Evolutionary conservation across 306 rosid genomes (phyloP), one percentile per base, ranked within the genome.

Genomic region (Echinosophora koreensis): DNA sequence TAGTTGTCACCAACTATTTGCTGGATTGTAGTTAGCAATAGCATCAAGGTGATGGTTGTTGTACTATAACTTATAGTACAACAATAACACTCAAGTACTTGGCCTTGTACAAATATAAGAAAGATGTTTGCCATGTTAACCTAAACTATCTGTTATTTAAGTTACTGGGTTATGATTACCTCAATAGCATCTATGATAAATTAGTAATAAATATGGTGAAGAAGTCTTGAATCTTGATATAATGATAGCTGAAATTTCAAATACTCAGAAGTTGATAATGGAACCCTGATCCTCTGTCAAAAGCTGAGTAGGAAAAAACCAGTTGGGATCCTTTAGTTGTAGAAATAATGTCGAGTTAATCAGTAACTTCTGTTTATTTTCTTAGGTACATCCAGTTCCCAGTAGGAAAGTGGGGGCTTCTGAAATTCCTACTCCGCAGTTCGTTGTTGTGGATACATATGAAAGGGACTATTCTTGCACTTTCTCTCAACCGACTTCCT

Each of bases 401-500:
- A 85, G 81, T 85, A 88, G 83, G 92, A 94, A 86, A 73, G 12
- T 74, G 55, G 50, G 50, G 50, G 89, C 92, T 50, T 9, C 97
- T 2, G 97, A 91, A 75, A 94, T 94, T 65, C 97, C 98, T 27
- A 94, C 97, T 77, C 98, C 98, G 69, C 91, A 87, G 88, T 94
- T 71, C 80, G 97, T 91, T 60, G 73, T 87, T 55, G 97, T 94
- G 63, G 98, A 94, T 81, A 91, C 98, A 17, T 94, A 94, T 79
- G 98, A 94, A 83, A 81, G 96, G 73, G 98, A 94, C 78, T 94
- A 94, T 82, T 89, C 94, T 54, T 88, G 93, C 80, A 91, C 97
- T 55, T 94, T 94, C 47, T 42, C 68, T 73, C 98, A 91, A 56
- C 96, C 98, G 62, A 91, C 82, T 75, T 94, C 97, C 55, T 91